Percentiles rank a stretch among this genome's conserved stretches.
Evolutionary conservation across 257 asterid species (phyloP).

Genomic region (Lycium ferocissimum): DNA sequence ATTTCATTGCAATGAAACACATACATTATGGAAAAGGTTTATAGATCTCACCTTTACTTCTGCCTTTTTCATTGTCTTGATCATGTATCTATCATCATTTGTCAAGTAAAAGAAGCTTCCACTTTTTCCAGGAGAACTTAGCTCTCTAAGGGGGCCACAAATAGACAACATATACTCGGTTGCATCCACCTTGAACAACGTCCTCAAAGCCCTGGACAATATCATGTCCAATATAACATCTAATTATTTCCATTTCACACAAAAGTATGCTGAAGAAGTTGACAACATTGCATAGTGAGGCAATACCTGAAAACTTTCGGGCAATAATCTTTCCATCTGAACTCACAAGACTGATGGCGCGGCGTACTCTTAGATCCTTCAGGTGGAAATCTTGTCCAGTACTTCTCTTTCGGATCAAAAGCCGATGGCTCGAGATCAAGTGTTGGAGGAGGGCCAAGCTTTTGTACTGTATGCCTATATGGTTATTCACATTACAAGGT

Average conservation of each 20-base stretch:
- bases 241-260: background rate
- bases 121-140: conserved; percentile 93
- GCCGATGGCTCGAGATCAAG: conserved; percentile 87
- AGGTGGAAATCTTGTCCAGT: conserved; percentile 90
- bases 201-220: conserved; percentile 68
- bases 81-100: conserved; percentile 96
- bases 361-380: conserved; percentile 95
- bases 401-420: conserved; percentile 89
- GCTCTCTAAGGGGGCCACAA: conserved; percentile 92
- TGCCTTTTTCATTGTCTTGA: conserved; percentile 95
- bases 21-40: background rate
- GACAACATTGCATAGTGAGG: background rate
- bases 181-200: conserved; percentile 92
- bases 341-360: conserved; percentile 81
- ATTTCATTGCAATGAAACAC: background rate
- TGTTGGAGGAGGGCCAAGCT: conserved; percentile 83
- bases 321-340: conserved; percentile 95
- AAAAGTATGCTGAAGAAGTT: background rate
- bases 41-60: conserved; percentile 78
- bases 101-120: conserved; percentile 97
- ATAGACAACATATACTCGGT: conserved; percentile 96
- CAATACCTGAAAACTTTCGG: conserved; percentile 91
- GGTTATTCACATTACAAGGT: conserved; percentile 25
- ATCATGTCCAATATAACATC: background rate
- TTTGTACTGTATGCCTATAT: conserved; percentile 89